Percentiles rank a stretch among this genome's conserved stretches.
Evolutionary conservation across 305 asterid species (phyloP).

Genomic region (Rubia peregrina): DNA sequence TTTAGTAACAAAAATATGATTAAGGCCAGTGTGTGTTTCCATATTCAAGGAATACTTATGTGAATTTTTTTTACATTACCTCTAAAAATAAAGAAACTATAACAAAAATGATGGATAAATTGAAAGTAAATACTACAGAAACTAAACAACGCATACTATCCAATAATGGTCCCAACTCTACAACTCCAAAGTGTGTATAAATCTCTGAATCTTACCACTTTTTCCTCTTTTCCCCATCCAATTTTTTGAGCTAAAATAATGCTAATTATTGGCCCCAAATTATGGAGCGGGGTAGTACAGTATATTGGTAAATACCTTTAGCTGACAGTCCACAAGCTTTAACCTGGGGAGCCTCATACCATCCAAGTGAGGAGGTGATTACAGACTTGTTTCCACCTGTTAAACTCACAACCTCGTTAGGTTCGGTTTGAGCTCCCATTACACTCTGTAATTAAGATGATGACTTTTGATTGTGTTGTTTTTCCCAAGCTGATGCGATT

Average conservation of each 20-base stretch:
- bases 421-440: conserved; percentile 16
- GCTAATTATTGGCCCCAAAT: too few relatives aligned
- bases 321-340: not conserved
- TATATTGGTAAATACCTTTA: not conserved
- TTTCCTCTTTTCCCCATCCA: too few relatives aligned
- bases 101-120: too few relatives aligned
- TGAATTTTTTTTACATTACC: too few relatives aligned
- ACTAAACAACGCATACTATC: too few relatives aligned
- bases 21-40: not conserved
- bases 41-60: too few relatives aligned
- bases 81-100: too few relatives aligned
- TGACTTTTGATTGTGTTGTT: not conserved
- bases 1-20: not conserved
- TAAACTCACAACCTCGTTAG: conserved; percentile 14
- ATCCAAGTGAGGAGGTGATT: conserved; percentile 20
- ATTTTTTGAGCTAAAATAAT: too few relatives aligned
- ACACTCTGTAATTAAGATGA: conserved; percentile 1
- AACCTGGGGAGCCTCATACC: not conserved
- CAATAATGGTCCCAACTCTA: too few relatives aligned
- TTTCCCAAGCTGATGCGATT: conserved; percentile 19
- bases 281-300: not conserved
- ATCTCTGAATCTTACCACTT: too few relatives aligned
- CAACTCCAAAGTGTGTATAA: too few relatives aligned
- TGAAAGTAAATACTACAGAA: too few relatives aligned
- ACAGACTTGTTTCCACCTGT: not conserved